Conservation (phyloP, 208 protist genomes). For the Acanthamoeba rhysodes region DNA sequence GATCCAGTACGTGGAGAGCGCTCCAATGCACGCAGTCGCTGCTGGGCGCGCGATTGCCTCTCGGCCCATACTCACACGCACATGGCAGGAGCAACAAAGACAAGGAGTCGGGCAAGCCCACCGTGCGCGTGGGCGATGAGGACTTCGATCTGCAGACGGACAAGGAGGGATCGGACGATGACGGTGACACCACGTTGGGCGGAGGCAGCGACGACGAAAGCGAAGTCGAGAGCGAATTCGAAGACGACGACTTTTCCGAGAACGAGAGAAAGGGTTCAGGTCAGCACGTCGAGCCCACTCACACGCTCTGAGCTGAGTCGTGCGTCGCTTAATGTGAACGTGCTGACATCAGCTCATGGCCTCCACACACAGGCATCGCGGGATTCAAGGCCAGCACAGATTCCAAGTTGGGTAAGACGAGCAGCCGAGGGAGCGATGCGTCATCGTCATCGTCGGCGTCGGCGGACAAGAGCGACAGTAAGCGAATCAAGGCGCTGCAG, state of each 20-base stretch:
- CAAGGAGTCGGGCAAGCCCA: slow-evolving; percentile 6
- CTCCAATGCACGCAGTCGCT: not conserved
- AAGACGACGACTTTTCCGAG: slow-evolving; percentile 29
- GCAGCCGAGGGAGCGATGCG: not conserved
- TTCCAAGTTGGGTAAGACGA: not conserved
- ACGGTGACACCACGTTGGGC: slow-evolving; percentile 38
- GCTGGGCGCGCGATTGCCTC: not conserved
- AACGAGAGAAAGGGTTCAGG: not conserved
- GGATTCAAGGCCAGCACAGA: not conserved
- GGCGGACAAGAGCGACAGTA: slow-evolving; percentile 3
- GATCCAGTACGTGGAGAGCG: not conserved
- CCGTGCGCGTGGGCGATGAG: slow-evolving; percentile 11
- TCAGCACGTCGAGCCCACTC: not conserved
- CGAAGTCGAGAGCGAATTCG: slow-evolving; percentile 21
- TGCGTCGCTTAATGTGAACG: not conserved
- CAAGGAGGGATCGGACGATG: slow-evolving; percentile 30
- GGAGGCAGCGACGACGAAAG: slow-evolving; percentile 48
- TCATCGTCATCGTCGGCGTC: not conserved
- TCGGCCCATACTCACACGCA: not conserved
- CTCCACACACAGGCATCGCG: not conserved
- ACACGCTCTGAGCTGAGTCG: not conserved
- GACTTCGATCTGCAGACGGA: slow-evolving; percentile 36
- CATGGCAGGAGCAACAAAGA: slow-evolving; percentile 14
- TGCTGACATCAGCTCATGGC: not conserved
- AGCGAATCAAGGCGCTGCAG: not conserved